phyloP scores from a whole-genome alignment of 768 basidiomycete genomes.

The Steccherinum ochraceum region DNA sequence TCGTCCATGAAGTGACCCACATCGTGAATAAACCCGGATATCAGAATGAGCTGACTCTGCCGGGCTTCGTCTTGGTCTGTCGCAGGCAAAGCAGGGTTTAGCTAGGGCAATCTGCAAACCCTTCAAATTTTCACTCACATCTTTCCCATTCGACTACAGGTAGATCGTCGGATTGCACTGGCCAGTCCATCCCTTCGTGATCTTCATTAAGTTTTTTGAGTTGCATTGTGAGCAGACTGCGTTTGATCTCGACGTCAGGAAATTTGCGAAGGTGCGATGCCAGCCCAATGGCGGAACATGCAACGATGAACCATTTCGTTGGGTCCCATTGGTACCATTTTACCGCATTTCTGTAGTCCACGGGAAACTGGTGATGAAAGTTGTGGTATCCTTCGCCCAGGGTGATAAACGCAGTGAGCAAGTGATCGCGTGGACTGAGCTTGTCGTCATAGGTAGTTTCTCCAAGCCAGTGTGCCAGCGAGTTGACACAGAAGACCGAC shows the following conservation, averaged over 20 bases:
- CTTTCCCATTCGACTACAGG: slow-evolving; percentile 84
- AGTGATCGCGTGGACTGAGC: slow-evolving; percentile 85
- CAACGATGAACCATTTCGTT: slow-evolving; percentile 87
- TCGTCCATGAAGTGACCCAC: slow-evolving; percentile 79
- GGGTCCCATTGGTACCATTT: slow-evolving; percentile 93
- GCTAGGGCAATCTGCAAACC: not conserved
- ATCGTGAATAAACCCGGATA: slow-evolving; percentile 93
- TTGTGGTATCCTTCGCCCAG: slow-evolving; percentile 98
- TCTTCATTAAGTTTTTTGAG: slow-evolving; percentile 78
- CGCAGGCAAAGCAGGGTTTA: slow-evolving; percentile 1
- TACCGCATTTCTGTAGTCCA: slow-evolving; percentile 96
- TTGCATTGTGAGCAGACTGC: slow-evolving; percentile 92
- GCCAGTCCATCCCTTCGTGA: slow-evolving; percentile 76
- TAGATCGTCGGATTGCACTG: slow-evolving; percentile 66
- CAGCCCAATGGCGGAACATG: slow-evolving; percentile 49
- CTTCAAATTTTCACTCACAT: slow-evolving; percentile 40
- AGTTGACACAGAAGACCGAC: slow-evolving; percentile 97
- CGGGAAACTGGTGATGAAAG: slow-evolving; percentile 96
- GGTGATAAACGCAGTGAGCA: slow-evolving; percentile 84
- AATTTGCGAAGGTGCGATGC: slow-evolving; percentile 58
- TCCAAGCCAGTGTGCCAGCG: slow-evolving; percentile 94
- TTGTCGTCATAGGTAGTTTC: slow-evolving; percentile 93
- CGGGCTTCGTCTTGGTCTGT: slow-evolving; percentile 72
- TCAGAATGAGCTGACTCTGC: slow-evolving; percentile 73
- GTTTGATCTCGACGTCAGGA: slow-evolving; percentile 67